Percentiles rank a stretch among this genome's conserved stretches.
These are phyloP conservation scores for Pseudonectria buxi DNA, from an alignment of 2,329 filamentous ascomycete genomes.

Conservation along the genomic window DNA sequence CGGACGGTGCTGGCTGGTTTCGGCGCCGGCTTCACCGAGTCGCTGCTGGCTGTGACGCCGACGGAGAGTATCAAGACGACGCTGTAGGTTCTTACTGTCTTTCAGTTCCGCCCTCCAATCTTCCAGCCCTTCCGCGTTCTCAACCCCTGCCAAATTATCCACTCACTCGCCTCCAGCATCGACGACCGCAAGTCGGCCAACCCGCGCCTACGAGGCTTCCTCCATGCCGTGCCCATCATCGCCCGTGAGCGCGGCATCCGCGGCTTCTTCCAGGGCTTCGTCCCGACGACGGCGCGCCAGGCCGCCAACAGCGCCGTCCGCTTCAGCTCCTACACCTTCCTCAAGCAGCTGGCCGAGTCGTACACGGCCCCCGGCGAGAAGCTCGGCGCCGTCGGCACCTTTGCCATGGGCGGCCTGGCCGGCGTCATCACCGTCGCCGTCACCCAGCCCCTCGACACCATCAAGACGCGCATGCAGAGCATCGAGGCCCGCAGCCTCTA, in stretches of 20 bases:
- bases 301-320: conserved; percentile 89
- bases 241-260: conserved; percentile 78
- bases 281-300: conserved; percentile 89
- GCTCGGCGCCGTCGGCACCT: conserved; percentile 79
- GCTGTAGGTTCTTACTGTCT: conserved; percentile 42
- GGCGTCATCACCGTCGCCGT: conserved; percentile 85
- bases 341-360: conserved; percentile 85
- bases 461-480: conserved; percentile 98
- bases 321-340: conserved; percentile 83
- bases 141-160: background rate
- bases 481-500: conserved; percentile 76
- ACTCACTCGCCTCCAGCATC: conserved; percentile 51
- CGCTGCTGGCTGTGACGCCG: conserved; percentile 85
- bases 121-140: background rate
- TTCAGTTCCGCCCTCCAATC: no score
- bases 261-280: conserved; percentile 95
- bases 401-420: conserved; percentile 81
- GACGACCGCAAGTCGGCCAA: conserved; percentile 85
- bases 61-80: conserved; percentile 99
- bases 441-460: conserved; percentile 73
- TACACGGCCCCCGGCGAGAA: conserved; percentile 95
- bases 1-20: conserved; percentile 90
- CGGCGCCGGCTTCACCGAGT: conserved; percentile 90
- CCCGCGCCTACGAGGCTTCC: conserved; percentile 83
- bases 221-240: conserved; percentile 84